Conservation (phyloP, 1,284 basidiomycete genomes). For the Marasmius sp. region DNA sequence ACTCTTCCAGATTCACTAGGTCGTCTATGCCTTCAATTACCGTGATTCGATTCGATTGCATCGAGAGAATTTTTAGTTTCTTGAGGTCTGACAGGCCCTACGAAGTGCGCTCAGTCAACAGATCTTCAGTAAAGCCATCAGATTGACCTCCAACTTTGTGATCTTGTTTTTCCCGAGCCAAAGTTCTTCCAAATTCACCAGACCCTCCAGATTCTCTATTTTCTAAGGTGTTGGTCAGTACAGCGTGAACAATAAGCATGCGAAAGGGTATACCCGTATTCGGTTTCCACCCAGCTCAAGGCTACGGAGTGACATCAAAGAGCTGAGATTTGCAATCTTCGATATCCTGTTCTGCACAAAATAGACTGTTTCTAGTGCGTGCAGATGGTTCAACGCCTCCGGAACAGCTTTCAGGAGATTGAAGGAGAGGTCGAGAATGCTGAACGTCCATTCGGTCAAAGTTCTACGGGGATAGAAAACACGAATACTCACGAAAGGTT, state of each 20-base stretch:
- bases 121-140: background rate
- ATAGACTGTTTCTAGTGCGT: slow-evolving; percentile 77
- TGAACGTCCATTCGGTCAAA: slow-evolving; percentile 31
- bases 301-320: slow-evolving; percentile 69
- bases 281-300: slow-evolving; percentile 93
- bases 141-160: slow-evolving; percentile 72
- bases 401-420: slow-evolving; percentile 83
- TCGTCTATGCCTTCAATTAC: slow-evolving; percentile 80
- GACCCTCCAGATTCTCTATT: slow-evolving; percentile 86
- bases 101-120: slow-evolving; percentile 14
- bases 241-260: slow-evolving; percentile 10
- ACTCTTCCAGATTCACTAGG: slow-evolving; percentile 78
- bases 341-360: slow-evolving; percentile 97
- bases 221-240: slow-evolving; percentile 43
- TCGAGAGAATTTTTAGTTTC: slow-evolving; percentile 78
- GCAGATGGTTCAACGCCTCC: slow-evolving; percentile 56
- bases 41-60: slow-evolving; percentile 94
- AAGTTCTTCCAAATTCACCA: slow-evolving; percentile 85
- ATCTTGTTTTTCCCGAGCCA: slow-evolving; percentile 99
- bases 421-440: slow-evolving; percentile 91
- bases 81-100: slow-evolving; percentile 66
- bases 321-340: slow-evolving; percentile 66
- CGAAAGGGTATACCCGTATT: slow-evolving; percentile 62
- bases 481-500: slow-evolving; percentile 66
- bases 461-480: slow-evolving; percentile 1